phyloP scores from a whole-genome alignment of 352 stramenopile species.

The Aphanomyces stellatus region DNA sequence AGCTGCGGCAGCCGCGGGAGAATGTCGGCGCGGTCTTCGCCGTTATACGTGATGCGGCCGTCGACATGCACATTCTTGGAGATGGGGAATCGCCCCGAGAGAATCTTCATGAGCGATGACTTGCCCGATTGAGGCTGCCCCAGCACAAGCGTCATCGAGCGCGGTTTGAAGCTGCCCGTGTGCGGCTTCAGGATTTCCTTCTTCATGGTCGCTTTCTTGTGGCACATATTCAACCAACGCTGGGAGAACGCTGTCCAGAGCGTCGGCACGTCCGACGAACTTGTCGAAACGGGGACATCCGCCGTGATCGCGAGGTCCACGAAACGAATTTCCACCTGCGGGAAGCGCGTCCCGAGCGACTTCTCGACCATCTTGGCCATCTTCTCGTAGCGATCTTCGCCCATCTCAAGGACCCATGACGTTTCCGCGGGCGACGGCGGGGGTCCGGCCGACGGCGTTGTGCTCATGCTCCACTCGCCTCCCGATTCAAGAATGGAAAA shows the following conservation, averaged over 20 bases:
- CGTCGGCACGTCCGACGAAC: conserved; percentile 30
- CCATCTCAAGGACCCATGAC: background rate
- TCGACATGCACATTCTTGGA: conserved; percentile 31
- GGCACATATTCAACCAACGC: conserved; percentile 25
- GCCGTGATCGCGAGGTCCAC: conserved; percentile 30
- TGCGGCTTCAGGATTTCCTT: conserved; percentile 39
- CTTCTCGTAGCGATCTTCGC: background rate
- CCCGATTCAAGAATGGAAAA: background rate
- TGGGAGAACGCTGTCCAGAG: conserved; percentile 28
- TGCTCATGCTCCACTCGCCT: background rate
- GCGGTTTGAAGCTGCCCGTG: conserved; percentile 24
- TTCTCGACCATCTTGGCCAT: background rate
- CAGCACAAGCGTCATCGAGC: conserved; percentile 44
- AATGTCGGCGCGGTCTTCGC: conserved; percentile 2
- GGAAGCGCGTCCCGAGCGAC: conserved; percentile 14
- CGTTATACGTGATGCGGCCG: conserved; percentile 16
- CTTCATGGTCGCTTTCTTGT: conserved; percentile 27
- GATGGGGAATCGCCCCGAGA: conserved; percentile 41
- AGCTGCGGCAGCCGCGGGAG: conserved; percentile 28
- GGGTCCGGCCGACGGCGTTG: background rate
- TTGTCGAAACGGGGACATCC: conserved; percentile 19
- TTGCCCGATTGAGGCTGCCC: conserved; percentile 45
- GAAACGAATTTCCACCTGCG: conserved; percentile 32
- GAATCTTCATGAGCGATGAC: conserved; percentile 46
- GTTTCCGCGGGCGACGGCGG: background rate